phyloP scores from a whole-genome alignment of 169 alveolate species.

The Ichthyophthirius multifiliis region DNA sequence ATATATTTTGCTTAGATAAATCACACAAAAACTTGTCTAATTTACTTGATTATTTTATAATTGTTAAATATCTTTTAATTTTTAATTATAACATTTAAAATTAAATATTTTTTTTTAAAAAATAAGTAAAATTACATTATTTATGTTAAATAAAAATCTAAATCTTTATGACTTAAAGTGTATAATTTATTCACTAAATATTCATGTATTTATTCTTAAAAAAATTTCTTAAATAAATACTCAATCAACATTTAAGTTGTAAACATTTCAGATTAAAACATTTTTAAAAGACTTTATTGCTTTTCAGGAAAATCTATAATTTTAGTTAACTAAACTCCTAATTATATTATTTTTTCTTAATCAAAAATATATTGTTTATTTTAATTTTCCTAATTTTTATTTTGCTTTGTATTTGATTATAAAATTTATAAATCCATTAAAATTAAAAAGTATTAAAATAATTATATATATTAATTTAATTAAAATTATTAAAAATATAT shows the following conservation, averaged over 20 bases:
- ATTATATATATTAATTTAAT: too few relatives aligned
- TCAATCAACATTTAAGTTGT: neutral
- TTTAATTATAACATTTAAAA: neutral
- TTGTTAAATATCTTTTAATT: too few relatives aligned
- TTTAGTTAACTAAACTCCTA: too few relatives aligned
- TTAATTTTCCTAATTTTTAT: too few relatives aligned
- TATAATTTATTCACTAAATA: slow-evolving; percentile 3
- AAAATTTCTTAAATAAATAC: neutral
- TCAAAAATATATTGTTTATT: too few relatives aligned
- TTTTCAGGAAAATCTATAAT: neutral
- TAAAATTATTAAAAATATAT: too few relatives aligned
- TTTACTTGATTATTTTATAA: too few relatives aligned
- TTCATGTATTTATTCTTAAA: neutral
- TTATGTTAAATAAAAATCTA: neutral
- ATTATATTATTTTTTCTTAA: too few relatives aligned
- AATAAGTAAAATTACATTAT: neutral
- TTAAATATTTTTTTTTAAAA: neutral
- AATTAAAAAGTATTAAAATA: too few relatives aligned
- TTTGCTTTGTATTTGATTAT: too few relatives aligned
- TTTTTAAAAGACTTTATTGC: neutral
- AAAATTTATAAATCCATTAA: too few relatives aligned
- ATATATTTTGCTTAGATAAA: too few relatives aligned
- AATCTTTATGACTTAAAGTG: neutral
- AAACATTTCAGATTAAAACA: neutral
- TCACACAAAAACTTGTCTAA: neutral